Conservation (phyloP, 768 basidiomycete species). For the Mycena olivaceomarginata region DNA sequence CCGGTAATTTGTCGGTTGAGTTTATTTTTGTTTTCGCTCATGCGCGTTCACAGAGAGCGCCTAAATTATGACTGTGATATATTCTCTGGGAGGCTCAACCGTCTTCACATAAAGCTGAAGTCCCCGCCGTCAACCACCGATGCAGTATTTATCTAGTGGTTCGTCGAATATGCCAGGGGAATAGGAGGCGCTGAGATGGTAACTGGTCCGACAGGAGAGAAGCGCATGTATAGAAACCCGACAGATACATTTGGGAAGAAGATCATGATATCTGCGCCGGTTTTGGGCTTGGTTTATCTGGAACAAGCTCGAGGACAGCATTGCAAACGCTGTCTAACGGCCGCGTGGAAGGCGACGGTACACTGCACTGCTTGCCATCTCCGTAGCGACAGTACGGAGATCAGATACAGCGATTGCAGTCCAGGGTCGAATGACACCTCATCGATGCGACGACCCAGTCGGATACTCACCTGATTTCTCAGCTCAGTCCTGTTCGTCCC, state of each 20-base stretch:
- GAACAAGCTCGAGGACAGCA: constrained; percentile 34
- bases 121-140: too few species aligned
- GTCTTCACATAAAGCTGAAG: too few species aligned
- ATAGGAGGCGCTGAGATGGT: neutral
- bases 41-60: too few species aligned
- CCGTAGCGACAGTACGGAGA: constrained; percentile 44
- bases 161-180: constrained; percentile 6
- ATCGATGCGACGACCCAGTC: constrained; percentile 39
- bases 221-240: constrained; percentile 27
- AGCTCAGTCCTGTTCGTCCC: neutral
- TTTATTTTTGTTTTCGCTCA: too few species aligned
- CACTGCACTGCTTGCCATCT: constrained; percentile 51
- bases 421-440: constrained; percentile 17
- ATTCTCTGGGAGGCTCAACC: too few species aligned
- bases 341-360: constrained; percentile 54
- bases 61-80: too few species aligned
- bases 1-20: too few species aligned
- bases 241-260: constrained; percentile 42
- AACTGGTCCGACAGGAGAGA: neutral
- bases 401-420: constrained; percentile 46
- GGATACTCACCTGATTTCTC: neutral
- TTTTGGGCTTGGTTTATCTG: constrained; percentile 31
- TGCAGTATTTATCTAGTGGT: too few species aligned
- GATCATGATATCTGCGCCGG: constrained; percentile 46
- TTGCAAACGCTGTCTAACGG: constrained; percentile 44